Base-by-base conservation (phyloP, 805 yeast genomes). In the Candida stauntonica region DNA sequence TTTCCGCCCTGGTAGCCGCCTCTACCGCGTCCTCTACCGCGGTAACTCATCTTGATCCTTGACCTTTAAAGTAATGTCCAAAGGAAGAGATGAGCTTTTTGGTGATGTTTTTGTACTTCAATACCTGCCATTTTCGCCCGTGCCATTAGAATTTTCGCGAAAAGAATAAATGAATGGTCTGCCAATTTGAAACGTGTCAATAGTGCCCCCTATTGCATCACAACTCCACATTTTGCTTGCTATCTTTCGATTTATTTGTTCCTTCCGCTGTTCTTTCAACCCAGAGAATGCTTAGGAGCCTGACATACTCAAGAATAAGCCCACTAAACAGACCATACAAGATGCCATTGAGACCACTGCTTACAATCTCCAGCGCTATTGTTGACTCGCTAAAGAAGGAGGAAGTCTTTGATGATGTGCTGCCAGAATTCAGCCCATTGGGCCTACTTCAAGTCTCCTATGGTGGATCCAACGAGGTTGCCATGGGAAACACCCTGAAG, bases 401-500 rank as follows among this genome's bases (percentile, higher is more conserved):
- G 45, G 70, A 58, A 39, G 55, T 72, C 11, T 55, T 72, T 30
- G 67, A 72, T n/a, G 75, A 72, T 38, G 70, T 68, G 36, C 27
- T 51, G 29, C 60, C 58, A 17, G 36, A 36, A 2, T 59, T 58
- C 37, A 42, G 47, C 17, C 62, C 63, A 17, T 42, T 43, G 28
- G 64, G 63, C 2, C 35, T 82, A 42, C 64, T 85, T 40, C 74
- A 82, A 41, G 79, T 81, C 44, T 74, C 78, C 31, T 85, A 80
- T 58, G 77, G 77, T n/a, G 60, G 63, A 17, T 64, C 62, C 24
- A 62, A 62, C 43, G 84, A 77, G 40, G 96, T 86, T 24, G 74
- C 88, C 1, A 63, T 86, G 68, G 97, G 96, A 15, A 86, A 88
- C 62, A 72, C 79, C 3, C 66, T 89, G 39, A 59, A 67, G 29